Conservation (phyloP, 2,329 filamentous ascomycete species). For the Aspergillus versicolor region DNA sequence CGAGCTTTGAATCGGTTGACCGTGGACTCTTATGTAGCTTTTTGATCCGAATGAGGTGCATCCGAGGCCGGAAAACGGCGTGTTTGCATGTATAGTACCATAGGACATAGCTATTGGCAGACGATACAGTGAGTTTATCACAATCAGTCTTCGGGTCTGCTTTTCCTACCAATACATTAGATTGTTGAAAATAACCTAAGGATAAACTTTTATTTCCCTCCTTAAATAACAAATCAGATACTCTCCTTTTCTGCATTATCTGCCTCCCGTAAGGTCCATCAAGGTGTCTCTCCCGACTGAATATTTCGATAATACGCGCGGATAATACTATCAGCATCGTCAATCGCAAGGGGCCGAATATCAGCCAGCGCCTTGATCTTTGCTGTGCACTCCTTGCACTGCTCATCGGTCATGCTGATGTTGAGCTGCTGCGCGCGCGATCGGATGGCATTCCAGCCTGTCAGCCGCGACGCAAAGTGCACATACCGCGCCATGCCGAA, state of each 20-base stretch:
- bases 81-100: too few relatives aligned
- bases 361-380: constrained; percentile 94
- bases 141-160: too few relatives aligned
- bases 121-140: too few relatives aligned
- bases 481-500: constrained; percentile 85
- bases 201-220: too few relatives aligned
- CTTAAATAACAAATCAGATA: too few relatives aligned
- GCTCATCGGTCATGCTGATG: constrained; percentile 71
- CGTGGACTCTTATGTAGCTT: constrained; percentile 20
- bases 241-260: too few relatives aligned
- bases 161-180: too few relatives aligned
- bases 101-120: too few relatives aligned
- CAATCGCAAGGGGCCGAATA: constrained; percentile 78
- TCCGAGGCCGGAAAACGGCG: too few relatives aligned
- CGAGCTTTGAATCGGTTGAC: constrained; percentile 25
- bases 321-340: constrained; percentile 87
- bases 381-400: constrained; percentile 74
- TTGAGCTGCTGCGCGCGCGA: constrained; percentile 80
- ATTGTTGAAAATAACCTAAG: too few relatives aligned
- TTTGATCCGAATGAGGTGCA: too few relatives aligned
- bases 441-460: constrained; percentile 96
- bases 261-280: constrained; percentile 61
- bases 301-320: constrained; percentile 72
- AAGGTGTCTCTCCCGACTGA: constrained; percentile 59
- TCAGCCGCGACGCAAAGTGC: constrained; percentile 78